phyloP scores from a whole-genome alignment of 2,329 filamentous ascomycete species.

The Cladosporium velox region DNA sequence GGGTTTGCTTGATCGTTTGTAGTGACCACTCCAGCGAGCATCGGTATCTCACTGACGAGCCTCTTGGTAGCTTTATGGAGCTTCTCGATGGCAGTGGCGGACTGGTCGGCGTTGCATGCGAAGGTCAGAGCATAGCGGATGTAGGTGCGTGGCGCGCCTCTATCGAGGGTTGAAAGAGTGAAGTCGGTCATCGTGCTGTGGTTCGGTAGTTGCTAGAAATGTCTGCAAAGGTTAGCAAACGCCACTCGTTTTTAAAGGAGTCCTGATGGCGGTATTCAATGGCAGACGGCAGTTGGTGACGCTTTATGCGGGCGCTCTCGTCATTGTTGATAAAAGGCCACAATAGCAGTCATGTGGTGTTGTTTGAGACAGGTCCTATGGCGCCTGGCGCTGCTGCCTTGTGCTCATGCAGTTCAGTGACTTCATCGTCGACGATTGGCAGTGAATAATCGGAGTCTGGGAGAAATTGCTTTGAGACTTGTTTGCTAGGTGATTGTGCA shows the following conservation, averaged over 20 bases:
- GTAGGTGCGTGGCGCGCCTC: conserved; percentile 24
- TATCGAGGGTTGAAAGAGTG: conserved; percentile 30
- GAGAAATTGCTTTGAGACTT: background rate
- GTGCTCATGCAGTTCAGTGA: background rate
- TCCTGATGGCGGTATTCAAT: background rate
- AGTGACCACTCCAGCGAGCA: conserved; percentile 20
- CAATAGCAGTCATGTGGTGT: background rate
- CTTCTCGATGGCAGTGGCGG: conserved; percentile 5
- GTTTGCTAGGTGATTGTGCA: background rate
- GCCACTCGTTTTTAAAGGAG: background rate
- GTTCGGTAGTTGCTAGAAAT: background rate
- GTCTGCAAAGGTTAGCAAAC: background rate
- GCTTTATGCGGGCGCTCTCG: background rate
- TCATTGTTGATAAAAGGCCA: background rate
- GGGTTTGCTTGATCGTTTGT: background rate
- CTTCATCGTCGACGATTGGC: background rate
- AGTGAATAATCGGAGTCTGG: background rate
- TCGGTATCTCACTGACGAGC: conserved; percentile 24
- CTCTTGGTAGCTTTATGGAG: conserved; percentile 23
- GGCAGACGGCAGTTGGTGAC: background rate
- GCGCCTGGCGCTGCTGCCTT: background rate
- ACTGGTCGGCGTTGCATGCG: conserved; percentile 20
- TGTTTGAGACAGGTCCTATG: background rate
- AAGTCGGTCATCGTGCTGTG: conserved; percentile 7
- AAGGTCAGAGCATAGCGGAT: conserved; percentile 29